Base-by-base conservation (phyloP, 768 basidiomycete species). In the Mycena floridula region DNA sequence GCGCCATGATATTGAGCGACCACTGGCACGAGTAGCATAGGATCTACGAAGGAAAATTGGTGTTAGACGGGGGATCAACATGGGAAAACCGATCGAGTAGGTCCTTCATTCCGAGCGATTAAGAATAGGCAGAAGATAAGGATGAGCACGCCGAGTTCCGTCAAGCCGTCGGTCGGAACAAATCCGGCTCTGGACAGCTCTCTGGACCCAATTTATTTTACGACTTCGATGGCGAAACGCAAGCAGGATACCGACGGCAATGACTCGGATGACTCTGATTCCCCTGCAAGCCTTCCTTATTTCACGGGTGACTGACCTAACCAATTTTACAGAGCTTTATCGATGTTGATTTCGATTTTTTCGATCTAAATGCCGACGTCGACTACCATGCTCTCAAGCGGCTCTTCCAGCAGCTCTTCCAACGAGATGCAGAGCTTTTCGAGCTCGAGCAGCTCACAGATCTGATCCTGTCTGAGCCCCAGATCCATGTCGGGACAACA, bases 261-360 rank as follows among this genome's bases (percentile, higher is more conserved):
- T n/a, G 69, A 65, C 43, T 49, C 58, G 7, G 69, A 65, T 46
- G 61, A 59, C 49, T 72, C 63, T 50, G 73, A 65, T 21, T 64
- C 57, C n/a, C 62, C 35, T n/a, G 13, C n/a, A 15, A 16, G 21
- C 27, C 23, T 32, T 23, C 36, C 8, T 40, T 37, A 9, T 20
- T 46, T 43, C 44, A 25, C 25, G 44, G 39, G 43, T n/a, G n/a
- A n/a, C n/a, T 55, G 48, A 55, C 63, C 25, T 36, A 49, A 23
- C 42, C 48, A 42, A 37, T 23, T 49, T 52, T 40, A 64, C 67
- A 80, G 76, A 76, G 70, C 58, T 73, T 85, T 54, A 74, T 94
- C 65, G 77, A 94, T 62, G 85, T 94, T 52, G 84, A 86, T 57
- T 97, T 98, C 57, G 92, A 96, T 52, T 98, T 96, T 60, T 94